Conservation (phyloP, 768 basidiomycete species). For the Wakefieldia striispora region DNA sequence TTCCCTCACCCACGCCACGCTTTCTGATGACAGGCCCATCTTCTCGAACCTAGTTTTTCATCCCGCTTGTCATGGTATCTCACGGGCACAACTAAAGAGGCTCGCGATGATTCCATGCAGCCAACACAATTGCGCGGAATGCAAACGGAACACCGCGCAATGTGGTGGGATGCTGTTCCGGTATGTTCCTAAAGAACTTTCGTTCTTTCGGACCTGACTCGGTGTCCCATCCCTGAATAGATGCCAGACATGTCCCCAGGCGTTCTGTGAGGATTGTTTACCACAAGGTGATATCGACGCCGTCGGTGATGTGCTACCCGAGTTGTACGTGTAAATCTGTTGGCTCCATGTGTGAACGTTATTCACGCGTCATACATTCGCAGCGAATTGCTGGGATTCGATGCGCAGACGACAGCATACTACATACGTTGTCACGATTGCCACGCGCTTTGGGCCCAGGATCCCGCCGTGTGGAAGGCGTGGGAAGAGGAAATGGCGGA, state of each 20-base stretch:
- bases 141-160: slow-evolving; percentile 42
- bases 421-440: slow-evolving; percentile 55
- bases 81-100: slow-evolving; percentile 27
- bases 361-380: slow-evolving; percentile 11
- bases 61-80: slow-evolving; percentile 43
- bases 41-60: slow-evolving; percentile 47
- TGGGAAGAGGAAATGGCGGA: slow-evolving; percentile 45
- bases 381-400: slow-evolving; percentile 43
- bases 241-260: slow-evolving; percentile 57
- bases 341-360: not conserved
- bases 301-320: slow-evolving; percentile 54
- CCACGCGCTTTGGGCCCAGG: slow-evolving; percentile 33
- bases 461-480: slow-evolving; percentile 37
- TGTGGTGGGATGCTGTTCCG: slow-evolving; percentile 60
- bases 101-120: slow-evolving; percentile 36
- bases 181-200: slow-evolving; percentile 26
- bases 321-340: slow-evolving; percentile 44
- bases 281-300: slow-evolving; percentile 47
- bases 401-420: slow-evolving; percentile 36
- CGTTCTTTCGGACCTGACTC: slow-evolving; percentile 4
- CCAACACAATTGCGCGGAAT: slow-evolving; percentile 51
- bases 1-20: slow-evolving; percentile 3
- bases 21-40: not conserved
- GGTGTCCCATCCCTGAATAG: slow-evolving; percentile 24
- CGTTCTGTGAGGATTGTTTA: slow-evolving; percentile 63